Base-by-base conservation (phyloP, 192 early-diverging fungal genomes). In the Backusella sp. region DNA sequence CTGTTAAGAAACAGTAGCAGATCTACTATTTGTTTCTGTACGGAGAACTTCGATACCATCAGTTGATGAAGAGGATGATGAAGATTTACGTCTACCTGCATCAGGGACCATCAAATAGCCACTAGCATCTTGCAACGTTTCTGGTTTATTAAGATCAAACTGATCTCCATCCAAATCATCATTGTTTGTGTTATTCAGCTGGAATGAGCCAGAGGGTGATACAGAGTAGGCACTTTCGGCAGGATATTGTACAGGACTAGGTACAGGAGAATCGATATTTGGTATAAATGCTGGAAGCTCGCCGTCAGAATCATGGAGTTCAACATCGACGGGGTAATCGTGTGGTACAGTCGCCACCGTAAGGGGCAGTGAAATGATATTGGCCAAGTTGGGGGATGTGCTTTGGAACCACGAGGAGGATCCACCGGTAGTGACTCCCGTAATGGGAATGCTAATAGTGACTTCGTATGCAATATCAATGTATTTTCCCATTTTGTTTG, bases 391-490 rank as follows among this genome's bases (percentile, higher is more conserved):
- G 23, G 56, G 56, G 23, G 35, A 3, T 35, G 56, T 1, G 12
- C 21, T 3, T 65, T 37, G 1, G 49, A 69, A 53, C 39, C 69
- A 39, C 37, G 32, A 17, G 49, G 32, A 8, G 1, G n/a, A 7
- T 26, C 30, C 35, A 42, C 69, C 39, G 62, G 19, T 41, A 30
- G 32, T 19, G 46, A 26, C 21, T 30, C 26, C 66, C 21, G 35
- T 42, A 15, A 81, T 17, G 1, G 79, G 79, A 4, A 80, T 21
- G 6, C 28, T 72, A 7, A 81, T 42, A 12, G 56, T 49, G 26
- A 81, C 56, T 36, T 74, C 56, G n/a, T 81, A 77, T 8, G 42
- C 21, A 8, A 76, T 77, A 39, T 81, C 75, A 1, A 77, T 37
- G 12, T 65, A 65, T 56, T 72, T 65, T 21, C 75, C 71, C n/a